Evolutionary conservation across 345 rosid species (phyloP).

Genomic region (Combretum micranthum): DNA sequence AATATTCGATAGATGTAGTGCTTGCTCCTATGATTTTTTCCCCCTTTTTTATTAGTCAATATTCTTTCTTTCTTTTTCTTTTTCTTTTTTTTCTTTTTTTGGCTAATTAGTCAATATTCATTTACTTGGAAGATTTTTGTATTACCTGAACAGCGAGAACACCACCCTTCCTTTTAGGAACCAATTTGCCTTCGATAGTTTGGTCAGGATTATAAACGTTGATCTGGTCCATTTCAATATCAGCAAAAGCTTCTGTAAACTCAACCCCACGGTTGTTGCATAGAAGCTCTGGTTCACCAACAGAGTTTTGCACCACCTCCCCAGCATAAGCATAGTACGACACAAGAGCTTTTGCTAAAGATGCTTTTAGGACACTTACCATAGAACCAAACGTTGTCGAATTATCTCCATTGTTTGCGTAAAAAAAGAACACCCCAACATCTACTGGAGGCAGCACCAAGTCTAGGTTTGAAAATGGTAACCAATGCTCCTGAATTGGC

Average conservation of each 20-base stretch:
- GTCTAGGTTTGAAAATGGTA: too few species aligned
- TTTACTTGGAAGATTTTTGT: neutral
- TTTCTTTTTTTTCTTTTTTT: too few species aligned
- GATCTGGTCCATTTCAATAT: constrained; percentile 44
- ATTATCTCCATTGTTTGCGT: constrained; percentile 9
- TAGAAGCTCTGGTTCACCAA: constrained; percentile 73
- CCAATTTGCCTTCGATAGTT: constrained; percentile 52
- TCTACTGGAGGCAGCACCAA: too few species aligned
- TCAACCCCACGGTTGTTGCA: constrained; percentile 87
- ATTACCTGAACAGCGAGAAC: constrained; percentile 70
- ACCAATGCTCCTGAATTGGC: too few species aligned
- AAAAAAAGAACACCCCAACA: constrained; percentile 59
- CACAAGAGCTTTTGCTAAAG: constrained; percentile 58
- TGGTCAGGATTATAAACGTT: constrained; percentile 64
- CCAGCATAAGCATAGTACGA: constrained; percentile 71
- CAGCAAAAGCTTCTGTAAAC: constrained; percentile 54
- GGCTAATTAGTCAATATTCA: neutral
- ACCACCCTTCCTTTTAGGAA: constrained; percentile 48
- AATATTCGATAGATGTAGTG: too few species aligned
- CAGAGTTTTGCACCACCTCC: constrained; percentile 46
- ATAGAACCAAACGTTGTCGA: constrained; percentile 24
- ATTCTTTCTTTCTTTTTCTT: too few species aligned
- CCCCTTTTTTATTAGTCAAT: too few species aligned
- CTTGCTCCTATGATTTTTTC: too few species aligned
- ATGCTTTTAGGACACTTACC: constrained; percentile 37